phyloP scores from a whole-genome alignment of 805 yeast species.

The Metschnikowia baotianmanensis region DNA sequence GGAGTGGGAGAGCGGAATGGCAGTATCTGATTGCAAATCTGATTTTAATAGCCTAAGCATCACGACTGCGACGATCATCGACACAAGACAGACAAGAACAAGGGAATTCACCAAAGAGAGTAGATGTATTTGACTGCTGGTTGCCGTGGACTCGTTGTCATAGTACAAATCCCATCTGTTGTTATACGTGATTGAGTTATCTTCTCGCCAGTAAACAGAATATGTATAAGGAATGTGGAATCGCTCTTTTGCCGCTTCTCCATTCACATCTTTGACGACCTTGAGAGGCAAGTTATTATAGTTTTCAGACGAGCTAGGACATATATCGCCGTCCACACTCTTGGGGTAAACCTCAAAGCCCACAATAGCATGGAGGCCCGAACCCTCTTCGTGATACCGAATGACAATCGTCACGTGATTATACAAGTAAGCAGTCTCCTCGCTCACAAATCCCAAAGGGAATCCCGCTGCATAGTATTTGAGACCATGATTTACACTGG shows the following conservation, averaged over 20 bases:
- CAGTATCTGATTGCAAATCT: constrained; percentile 42
- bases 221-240: constrained; percentile 71
- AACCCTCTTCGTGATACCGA: constrained; percentile 55
- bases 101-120: constrained; percentile 69
- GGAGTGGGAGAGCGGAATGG: constrained; percentile 16
- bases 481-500: constrained; percentile 51
- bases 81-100: constrained; percentile 58
- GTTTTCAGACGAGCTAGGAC: constrained; percentile 72
- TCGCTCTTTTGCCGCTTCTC: constrained; percentile 26
- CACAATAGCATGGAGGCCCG: constrained; percentile 56
- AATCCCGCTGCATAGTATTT: constrained; percentile 85
- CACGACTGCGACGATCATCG: constrained; percentile 64
- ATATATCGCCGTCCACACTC: constrained; percentile 61
- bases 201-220: constrained; percentile 88
- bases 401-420: constrained; percentile 82
- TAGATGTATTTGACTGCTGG: constrained; percentile 64
- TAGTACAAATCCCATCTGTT: constrained; percentile 74
- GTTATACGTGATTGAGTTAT: constrained; percentile 58
- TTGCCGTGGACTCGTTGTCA: constrained; percentile 48
- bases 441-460: constrained; percentile 71
- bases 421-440: constrained; percentile 56
- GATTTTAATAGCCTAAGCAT: constrained; percentile 53
- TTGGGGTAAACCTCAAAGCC: constrained; percentile 90
- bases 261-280: constrained; percentile 25
- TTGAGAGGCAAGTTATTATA: constrained; percentile 56